These are phyloP conservation scores for Chara braunii DNA, from an alignment of 139 green algal genomes.

Conservation along the genomic window DNA sequence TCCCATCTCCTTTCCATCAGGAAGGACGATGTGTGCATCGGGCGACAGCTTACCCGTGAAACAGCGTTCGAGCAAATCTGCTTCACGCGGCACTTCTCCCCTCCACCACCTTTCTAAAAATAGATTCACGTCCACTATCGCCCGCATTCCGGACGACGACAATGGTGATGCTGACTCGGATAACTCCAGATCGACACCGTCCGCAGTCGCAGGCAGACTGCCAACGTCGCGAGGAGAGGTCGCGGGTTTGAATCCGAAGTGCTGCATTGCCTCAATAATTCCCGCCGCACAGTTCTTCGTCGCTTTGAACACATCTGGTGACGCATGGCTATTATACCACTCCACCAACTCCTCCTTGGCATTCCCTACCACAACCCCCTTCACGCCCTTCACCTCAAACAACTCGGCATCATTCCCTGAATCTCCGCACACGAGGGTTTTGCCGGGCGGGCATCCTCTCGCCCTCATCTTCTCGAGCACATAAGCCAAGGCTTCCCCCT, in stretches of 20 bases:
- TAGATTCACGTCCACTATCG: too few relatives aligned
- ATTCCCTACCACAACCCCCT: constrained; percentile 77
- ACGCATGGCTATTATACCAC: constrained; percentile 46
- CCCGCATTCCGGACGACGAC: too few relatives aligned
- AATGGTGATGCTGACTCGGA: too few relatives aligned
- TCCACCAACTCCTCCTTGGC: constrained; percentile 72
- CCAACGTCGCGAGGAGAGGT: background rate
- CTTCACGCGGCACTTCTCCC: too few relatives aligned
- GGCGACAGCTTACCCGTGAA: too few relatives aligned
- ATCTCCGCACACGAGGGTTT: constrained; percentile 77
- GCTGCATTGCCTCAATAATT: constrained; percentile 71
- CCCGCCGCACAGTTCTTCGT: constrained; percentile 67
- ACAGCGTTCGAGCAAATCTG: too few relatives aligned
- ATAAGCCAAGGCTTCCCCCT: constrained; percentile 75
- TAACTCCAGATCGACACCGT: too few relatives aligned
- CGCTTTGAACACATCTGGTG: constrained; percentile 54
- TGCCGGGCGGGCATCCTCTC: background rate
- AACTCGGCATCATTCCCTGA: constrained; percentile 89
- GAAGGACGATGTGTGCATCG: too few relatives aligned
- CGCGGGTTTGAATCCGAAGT: constrained; percentile 51
- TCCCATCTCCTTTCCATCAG: too few relatives aligned
- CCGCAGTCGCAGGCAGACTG: too few relatives aligned
- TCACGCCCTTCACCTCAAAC: constrained; percentile 65
- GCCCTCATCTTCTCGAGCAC: constrained; percentile 56
- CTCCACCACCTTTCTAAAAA: too few relatives aligned